Percentiles rank a stretch among this genome's conserved stretches.
Evolutionary conservation across 441 rosid genomes (phyloP).

Genomic region (Populus hybrid): DNA sequence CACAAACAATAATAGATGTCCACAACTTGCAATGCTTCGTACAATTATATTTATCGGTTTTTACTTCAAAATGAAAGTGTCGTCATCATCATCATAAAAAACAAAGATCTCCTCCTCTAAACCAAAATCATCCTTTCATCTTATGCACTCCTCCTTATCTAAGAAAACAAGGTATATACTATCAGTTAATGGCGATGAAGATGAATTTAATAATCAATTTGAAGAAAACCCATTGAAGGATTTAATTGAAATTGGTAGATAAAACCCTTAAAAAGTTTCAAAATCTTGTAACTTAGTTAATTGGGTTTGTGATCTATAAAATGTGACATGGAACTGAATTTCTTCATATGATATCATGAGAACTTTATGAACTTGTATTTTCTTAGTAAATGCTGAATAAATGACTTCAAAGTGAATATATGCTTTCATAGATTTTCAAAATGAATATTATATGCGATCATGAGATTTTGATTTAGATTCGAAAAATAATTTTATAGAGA

Average conservation of each 20-base stretch:
- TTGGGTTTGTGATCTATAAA: background rate
- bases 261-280: background rate
- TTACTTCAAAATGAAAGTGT: too few species aligned
- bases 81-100: too few species aligned
- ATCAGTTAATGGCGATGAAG: slow-evolving; percentile 13
- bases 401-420: too few species aligned
- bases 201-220: background rate
- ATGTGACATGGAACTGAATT: background rate
- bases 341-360: background rate
- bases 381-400: background rate
- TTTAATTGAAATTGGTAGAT: too few species aligned
- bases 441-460: too few species aligned
- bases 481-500: too few species aligned
- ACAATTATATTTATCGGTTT: too few species aligned
- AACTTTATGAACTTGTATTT: background rate
- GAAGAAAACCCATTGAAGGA: background rate
- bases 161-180: slow-evolving; percentile 94
- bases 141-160: slow-evolving; percentile 70
- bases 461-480: background rate
- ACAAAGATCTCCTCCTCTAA: slow-evolving; percentile 35
- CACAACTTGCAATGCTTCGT: slow-evolving; percentile 6
- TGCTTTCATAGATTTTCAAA: background rate
- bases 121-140: slow-evolving; percentile 50
- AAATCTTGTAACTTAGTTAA: slow-evolving; percentile 8
- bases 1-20: slow-evolving; percentile 80